A percentile compares a stretch with the other conserved stretches of the same genome.
Conservation (phyloP, 2,329 filamentous ascomycete species). For the Rasamsonia emersonii region DNA sequence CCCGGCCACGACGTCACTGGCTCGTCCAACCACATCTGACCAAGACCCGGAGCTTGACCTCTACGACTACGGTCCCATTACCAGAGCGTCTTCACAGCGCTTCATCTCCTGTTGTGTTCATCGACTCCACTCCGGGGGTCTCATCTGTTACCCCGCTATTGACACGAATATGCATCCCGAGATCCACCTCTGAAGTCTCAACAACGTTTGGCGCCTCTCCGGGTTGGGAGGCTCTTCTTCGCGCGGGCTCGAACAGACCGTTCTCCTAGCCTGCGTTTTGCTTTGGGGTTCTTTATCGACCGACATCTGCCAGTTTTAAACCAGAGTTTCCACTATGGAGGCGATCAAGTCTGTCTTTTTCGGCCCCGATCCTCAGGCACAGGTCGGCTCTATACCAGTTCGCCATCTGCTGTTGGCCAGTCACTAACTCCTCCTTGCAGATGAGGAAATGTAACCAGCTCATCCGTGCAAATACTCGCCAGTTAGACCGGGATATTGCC, state of each 20-base stretch:
- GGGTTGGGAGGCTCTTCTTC: not conserved
- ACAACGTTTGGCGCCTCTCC: constrained; percentile 1
- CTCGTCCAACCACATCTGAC: too few relatives aligned
- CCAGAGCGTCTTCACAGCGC: too few relatives aligned
- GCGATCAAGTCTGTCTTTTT: constrained; percentile 76
- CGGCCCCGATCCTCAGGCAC: constrained; percentile 85
- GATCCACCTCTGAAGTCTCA: not conserved
- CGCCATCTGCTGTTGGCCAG: constrained; percentile 1
- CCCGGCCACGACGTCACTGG: constrained; percentile 9
- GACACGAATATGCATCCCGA: not conserved
- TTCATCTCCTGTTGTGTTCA: too few relatives aligned
- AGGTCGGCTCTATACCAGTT: constrained; percentile 49
- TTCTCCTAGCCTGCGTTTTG: not conserved
- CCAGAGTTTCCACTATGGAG: constrained; percentile 58
- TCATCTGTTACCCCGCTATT: constrained; percentile 1
- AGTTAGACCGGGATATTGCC: constrained; percentile 86
- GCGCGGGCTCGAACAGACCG: not conserved
- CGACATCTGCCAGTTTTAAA: not conserved
- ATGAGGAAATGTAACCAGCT: constrained; percentile 91
- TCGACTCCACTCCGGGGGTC: too few relatives aligned
- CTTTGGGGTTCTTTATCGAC: constrained; percentile 1
- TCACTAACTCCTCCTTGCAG: constrained; percentile 39
- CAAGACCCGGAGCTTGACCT: too few relatives aligned
- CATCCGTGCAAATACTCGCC: constrained; percentile 81
- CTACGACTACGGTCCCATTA: too few relatives aligned